Conservation (phyloP, 2,329 filamentous ascomycete species). For the Ophiostoma montium region DNA sequence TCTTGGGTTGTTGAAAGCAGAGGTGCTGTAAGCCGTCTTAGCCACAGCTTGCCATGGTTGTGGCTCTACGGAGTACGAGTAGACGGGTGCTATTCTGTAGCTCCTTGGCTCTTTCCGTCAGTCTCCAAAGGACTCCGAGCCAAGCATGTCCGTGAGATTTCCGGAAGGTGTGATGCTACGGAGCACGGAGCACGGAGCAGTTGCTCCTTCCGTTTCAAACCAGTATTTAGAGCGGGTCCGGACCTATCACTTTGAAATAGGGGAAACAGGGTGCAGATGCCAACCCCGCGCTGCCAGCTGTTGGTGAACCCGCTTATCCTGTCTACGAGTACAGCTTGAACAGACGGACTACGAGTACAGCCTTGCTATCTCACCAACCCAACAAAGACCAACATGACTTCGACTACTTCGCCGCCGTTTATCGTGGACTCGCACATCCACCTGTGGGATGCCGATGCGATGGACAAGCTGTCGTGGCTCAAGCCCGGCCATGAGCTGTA, state of each 20-base stretch:
- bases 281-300: background rate
- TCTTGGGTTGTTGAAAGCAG: background rate
- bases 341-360: background rate
- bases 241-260: background rate
- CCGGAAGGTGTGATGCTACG: background rate
- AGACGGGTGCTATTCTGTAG: no score
- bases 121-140: no score
- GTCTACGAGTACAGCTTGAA: background rate
- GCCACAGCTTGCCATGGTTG: no score
- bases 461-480: conserved; percentile 57
- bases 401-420: conserved; percentile 12
- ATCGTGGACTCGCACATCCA: conserved; percentile 90
- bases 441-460: conserved; percentile 59
- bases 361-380: background rate
- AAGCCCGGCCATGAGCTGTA: conserved; percentile 42
- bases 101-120: background rate
- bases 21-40: background rate
- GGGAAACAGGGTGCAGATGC: background rate
- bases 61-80: background rate
- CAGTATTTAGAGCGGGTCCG: background rate
- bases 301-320: background rate
- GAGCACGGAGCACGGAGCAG: no score
- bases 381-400: conserved; percentile 7
- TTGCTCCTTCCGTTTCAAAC: background rate
- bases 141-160: background rate